These are phyloP conservation scores for Nothophytophthora sp. DNA, from an alignment of 352 stramenopile species.

Conservation along the genomic window DNA sequence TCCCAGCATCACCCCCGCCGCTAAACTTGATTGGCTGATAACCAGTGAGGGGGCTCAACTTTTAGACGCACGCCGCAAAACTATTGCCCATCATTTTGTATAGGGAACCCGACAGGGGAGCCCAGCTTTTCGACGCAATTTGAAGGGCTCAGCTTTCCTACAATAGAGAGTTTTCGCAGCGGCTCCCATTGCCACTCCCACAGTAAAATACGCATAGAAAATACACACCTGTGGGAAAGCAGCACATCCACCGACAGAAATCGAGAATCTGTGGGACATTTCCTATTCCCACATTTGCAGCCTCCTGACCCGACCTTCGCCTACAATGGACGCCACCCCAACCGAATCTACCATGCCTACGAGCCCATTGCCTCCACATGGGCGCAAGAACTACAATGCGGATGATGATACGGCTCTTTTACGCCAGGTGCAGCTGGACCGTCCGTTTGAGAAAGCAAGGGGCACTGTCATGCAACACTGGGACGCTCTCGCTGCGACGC, in stretches of 20 bases:
- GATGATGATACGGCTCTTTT: not conserved
- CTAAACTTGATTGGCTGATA: not conserved
- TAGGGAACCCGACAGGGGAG: not conserved
- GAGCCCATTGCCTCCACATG: no score
- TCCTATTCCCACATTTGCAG: no score
- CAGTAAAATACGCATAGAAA: no score
- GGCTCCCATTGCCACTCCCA: no score
- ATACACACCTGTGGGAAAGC: no score
- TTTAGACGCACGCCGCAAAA: not conserved
- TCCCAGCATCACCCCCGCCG: not conserved
- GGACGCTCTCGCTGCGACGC: not conserved
- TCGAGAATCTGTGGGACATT: no score
- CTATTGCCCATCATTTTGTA: not conserved
- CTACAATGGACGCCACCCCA: no score
- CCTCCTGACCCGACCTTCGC: no score
- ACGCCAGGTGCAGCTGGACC: slow-evolving; percentile 1
- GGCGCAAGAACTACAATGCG: no score
- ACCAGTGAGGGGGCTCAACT: not conserved
- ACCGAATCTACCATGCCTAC: no score
- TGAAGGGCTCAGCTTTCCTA: not conserved
- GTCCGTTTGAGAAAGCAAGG: not conserved
- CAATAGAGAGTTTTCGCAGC: no score
- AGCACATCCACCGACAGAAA: no score
- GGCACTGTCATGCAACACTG: not conserved
- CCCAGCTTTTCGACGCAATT: not conserved